A percentile compares a stretch with the other conserved stretches of the same genome.
Evolutionary conservation across 2,329 filamentous ascomycete genomes (phyloP).

Genomic region (Cladosporium sp.): DNA sequence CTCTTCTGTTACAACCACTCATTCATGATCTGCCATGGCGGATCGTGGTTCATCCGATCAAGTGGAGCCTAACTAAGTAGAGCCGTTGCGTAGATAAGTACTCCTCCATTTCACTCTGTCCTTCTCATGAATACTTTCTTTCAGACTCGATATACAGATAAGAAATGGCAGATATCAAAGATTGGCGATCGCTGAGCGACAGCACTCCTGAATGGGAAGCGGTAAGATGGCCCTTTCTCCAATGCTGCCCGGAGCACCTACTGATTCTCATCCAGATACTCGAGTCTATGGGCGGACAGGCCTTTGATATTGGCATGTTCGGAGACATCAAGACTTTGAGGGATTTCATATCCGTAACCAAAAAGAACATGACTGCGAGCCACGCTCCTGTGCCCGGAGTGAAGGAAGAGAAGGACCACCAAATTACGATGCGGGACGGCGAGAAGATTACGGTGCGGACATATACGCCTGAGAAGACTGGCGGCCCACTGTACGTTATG

Average conservation of each 20-base stretch:
- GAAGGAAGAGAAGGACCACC: constrained; percentile 38
- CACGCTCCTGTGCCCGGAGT: constrained; percentile 20
- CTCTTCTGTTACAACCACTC: too few species aligned
- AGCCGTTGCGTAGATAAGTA: not conserved
- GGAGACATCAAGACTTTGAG: constrained; percentile 19
- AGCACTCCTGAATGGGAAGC: constrained; percentile 24
- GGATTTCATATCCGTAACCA: constrained; percentile 18
- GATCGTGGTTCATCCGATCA: too few species aligned
- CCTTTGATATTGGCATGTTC: constrained; percentile 25
- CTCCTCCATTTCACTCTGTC: too few species aligned
- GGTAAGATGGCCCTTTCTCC: not conserved
- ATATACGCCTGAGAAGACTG: constrained; percentile 24
- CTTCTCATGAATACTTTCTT: not conserved
- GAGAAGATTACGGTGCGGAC: constrained; percentile 29
- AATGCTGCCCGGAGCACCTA: not conserved
- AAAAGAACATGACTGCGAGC: constrained; percentile 15
- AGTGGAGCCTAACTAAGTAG: not conserved
- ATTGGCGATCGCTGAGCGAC: constrained; percentile 24
- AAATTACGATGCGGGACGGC: constrained; percentile 34
- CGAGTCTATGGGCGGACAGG: constrained; percentile 19
- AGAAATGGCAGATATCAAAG: constrained; percentile 25
- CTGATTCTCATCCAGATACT: constrained; percentile 1
- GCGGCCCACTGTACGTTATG: constrained; percentile 33
- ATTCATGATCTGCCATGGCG: too few species aligned
- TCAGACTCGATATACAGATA: not conserved